phyloP scores from a whole-genome alignment of 2,329 filamentous ascomycete genomes.

The Dichotomopilus funicola region DNA sequence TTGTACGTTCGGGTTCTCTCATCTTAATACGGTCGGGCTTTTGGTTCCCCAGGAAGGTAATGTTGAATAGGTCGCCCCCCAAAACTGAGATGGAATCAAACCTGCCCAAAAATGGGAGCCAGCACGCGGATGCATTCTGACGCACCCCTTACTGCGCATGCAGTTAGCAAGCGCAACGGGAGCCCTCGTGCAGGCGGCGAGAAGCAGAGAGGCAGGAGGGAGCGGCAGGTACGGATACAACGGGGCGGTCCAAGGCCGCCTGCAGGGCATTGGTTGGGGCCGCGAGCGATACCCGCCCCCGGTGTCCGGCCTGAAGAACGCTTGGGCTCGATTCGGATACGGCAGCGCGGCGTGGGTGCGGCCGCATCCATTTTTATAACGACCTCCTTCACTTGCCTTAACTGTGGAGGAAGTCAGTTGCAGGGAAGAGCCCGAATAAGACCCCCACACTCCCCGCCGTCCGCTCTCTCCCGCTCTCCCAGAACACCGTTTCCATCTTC shows the following conservation, averaged over 20 bases:
- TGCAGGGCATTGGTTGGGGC: not conserved
- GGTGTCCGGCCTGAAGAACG: not conserved
- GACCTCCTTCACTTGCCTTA: no score
- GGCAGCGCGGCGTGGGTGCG: slow-evolving; percentile 13
- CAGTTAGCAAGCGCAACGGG: not conserved
- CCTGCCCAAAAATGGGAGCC: not conserved
- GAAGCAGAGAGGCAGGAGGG: no score
- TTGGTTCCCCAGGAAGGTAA: no score
- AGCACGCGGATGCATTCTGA: not conserved
- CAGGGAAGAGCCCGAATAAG: slow-evolving; percentile 17
- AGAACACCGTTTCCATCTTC: slow-evolving; percentile 14
- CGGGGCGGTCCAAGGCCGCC: not conserved
- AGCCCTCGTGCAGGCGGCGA: no score
- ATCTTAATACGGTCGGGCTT: no score
- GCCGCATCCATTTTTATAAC: slow-evolving; percentile 13
- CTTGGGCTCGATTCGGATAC: slow-evolving; percentile 14
- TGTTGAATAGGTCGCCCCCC: no score
- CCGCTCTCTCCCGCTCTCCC: slow-evolving; percentile 21
- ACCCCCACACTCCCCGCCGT: slow-evolving; percentile 27
- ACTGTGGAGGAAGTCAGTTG: not conserved
- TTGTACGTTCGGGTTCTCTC: no score
- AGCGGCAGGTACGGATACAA: no score
- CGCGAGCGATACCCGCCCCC: not conserved
- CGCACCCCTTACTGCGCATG: not conserved
- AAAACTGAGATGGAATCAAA: not conserved